phyloP scores from a whole-genome alignment of 1,284 basidiomycete genomes.

The Ceratobasidium sp. region DNA sequence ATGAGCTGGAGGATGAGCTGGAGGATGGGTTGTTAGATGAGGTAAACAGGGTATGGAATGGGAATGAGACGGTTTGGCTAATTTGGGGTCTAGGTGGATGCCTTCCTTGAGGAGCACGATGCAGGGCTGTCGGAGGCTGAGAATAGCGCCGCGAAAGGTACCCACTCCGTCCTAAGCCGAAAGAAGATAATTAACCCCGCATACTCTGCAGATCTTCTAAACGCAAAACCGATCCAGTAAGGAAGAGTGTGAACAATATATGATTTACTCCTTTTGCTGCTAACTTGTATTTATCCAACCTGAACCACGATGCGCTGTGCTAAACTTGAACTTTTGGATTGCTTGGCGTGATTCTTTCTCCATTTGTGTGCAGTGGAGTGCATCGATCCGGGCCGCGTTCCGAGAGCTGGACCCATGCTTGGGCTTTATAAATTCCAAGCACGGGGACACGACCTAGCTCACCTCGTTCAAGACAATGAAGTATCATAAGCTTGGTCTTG shows the following conservation, averaged over 20 bases:
- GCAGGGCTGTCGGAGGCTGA: constrained; percentile 86
- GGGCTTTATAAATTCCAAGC: background rate
- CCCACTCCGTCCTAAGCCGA: constrained; percentile 10
- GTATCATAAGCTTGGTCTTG: background rate
- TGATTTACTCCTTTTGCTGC: background rate
- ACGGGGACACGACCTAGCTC: background rate
- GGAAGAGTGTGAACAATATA: constrained; percentile 4
- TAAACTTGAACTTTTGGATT: constrained; percentile 11
- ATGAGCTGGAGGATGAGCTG: constrained; percentile 60
- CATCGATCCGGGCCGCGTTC: constrained; percentile 15
- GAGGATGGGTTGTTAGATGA: constrained; percentile 89
- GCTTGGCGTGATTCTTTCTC: constrained; percentile 30
- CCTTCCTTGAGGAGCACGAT: constrained; percentile 91
- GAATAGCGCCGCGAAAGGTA: constrained; percentile 76
- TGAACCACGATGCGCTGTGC: constrained; percentile 17
- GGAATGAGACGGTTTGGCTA: constrained; percentile 5
- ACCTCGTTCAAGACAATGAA: background rate
- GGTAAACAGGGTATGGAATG: constrained; percentile 57
- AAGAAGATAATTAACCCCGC: background rate
- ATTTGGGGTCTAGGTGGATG: constrained; percentile 71
- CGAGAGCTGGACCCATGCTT: background rate
- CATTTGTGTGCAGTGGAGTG: constrained; percentile 29
- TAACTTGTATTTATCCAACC: constrained; percentile 39
- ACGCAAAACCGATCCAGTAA: constrained; percentile 38
- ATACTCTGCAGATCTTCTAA: constrained; percentile 24